A percentile compares a stretch with the other conserved stretches of the same genome.
phyloP scores from a whole-genome alignment of 306 rosid species.

The Gastrolobium bilobum region DNA sequence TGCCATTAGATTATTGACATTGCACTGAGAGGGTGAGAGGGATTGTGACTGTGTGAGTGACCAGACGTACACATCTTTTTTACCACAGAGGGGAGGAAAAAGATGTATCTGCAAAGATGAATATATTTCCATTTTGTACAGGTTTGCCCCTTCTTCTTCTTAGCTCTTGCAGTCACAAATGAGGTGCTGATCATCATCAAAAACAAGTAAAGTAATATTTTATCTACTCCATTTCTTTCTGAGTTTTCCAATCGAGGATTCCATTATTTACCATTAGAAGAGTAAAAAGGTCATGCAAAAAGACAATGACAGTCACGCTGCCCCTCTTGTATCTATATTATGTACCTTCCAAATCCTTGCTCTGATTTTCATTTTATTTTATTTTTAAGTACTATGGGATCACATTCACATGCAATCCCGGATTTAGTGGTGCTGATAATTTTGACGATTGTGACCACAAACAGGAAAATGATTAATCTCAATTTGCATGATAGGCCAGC shows the following conservation, averaged over 20 bases:
- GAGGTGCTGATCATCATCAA: conserved; percentile 17
- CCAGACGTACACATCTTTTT: conserved; percentile 40
- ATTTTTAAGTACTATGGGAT: conserved; percentile 9
- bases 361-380: neutral
- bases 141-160: conserved; percentile 2
- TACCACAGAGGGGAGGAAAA: conserved; percentile 37
- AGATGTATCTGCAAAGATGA: conserved; percentile 39
- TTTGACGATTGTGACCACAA: conserved; percentile 44
- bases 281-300: conserved; percentile 41
- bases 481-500: neutral
- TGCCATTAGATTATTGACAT: conserved; percentile 58
- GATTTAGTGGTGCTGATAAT: conserved; percentile 35
- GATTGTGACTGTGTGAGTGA: conserved; percentile 56
- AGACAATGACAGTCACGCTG: conserved; percentile 48
- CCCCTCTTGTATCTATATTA: conserved; percentile 25
- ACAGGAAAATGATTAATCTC: conserved; percentile 28
- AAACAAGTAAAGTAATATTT: conserved; percentile 16
- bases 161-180: conserved; percentile 18
- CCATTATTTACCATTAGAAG: conserved; percentile 49
- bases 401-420: conserved; percentile 51
- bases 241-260: conserved; percentile 42
- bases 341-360: conserved; percentile 44
- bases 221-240: neutral
- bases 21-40: conserved; percentile 46
- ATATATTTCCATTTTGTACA: conserved; percentile 41